Evolutionary conservation across 208 protist species (phyloP).

Genomic region (Balamuthia mandrillaris): DNA sequence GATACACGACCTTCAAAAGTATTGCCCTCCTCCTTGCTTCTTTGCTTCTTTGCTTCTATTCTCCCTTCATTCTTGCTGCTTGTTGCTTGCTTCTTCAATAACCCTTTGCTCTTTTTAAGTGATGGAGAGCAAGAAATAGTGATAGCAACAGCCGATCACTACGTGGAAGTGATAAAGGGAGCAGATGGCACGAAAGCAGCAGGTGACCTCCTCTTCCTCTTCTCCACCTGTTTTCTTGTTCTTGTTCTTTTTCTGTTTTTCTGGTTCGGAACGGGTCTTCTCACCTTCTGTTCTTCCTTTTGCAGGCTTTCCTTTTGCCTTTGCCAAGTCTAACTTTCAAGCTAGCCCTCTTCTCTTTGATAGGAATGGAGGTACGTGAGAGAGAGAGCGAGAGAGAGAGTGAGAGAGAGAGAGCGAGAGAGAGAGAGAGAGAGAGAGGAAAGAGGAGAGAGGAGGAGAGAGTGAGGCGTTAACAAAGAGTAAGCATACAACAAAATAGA

Average conservation of each 20-base stretch:
- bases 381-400: no score
- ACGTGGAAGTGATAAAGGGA: not conserved
- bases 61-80: not conserved
- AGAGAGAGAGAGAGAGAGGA: no score
- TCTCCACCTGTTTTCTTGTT: not conserved
- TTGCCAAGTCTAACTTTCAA: conserved; percentile 60
- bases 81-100: not conserved
- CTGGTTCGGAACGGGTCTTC: not conserved
- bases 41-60: not conserved
- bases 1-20: not conserved
- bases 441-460: no score
- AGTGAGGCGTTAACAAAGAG: no score
- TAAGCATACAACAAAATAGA: no score
- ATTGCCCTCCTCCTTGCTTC: not conserved
- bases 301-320: not conserved
- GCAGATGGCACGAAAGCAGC: not conserved
- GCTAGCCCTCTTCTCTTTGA: conserved; percentile 79
- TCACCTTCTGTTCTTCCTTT: not conserved
- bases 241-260: not conserved
- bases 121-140: not conserved
- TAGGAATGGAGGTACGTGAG: conserved; percentile 48
- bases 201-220: not conserved
- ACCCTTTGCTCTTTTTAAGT: not conserved
- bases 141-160: not conserved
- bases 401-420: no score